phyloP scores from a whole-genome alignment of 495 filamentous ascomycete species.

The Chaetomium cochliodes region DNA sequence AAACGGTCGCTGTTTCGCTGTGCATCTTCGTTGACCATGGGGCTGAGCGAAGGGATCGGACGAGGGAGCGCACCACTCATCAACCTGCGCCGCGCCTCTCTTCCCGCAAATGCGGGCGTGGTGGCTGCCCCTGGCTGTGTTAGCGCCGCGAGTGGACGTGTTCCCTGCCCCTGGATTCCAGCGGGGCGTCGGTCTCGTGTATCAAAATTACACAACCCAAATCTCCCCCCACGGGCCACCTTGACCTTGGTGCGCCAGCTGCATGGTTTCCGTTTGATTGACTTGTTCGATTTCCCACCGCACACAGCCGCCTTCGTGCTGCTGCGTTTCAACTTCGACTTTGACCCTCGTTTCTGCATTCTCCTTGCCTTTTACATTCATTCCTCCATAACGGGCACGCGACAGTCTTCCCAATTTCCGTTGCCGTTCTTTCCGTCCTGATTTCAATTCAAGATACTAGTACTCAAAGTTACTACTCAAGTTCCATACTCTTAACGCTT shows the following conservation, averaged over 20 bases:
- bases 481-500: not conserved
- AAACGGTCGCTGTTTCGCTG: not conserved
- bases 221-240: not conserved
- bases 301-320: slow-evolving; percentile 1
- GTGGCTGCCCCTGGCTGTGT: not conserved
- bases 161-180: slow-evolving; percentile 3
- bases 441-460: not conserved
- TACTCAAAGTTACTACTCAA: not conserved
- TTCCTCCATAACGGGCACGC: not conserved
- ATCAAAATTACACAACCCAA: slow-evolving; percentile 13
- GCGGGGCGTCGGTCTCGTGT: slow-evolving; percentile 3
- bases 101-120: not conserved
- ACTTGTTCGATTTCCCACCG: slow-evolving; percentile 1
- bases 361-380: not conserved
- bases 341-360: not conserved
- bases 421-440: slow-evolving; percentile 2
- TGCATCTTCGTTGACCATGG: slow-evolving; percentile 1
- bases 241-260: not conserved
- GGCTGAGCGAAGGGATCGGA: not conserved
- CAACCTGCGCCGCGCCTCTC: too few relatives aligned
- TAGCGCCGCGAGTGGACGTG: slow-evolving; percentile 1
- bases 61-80: too few relatives aligned
- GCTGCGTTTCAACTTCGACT: not conserved
- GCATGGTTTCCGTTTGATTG: slow-evolving; percentile 12
- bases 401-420: not conserved